These are phyloP conservation scores for Crithidia bombi DNA, from an alignment of 208 protist genomes.

Conservation along the genomic window DNA sequence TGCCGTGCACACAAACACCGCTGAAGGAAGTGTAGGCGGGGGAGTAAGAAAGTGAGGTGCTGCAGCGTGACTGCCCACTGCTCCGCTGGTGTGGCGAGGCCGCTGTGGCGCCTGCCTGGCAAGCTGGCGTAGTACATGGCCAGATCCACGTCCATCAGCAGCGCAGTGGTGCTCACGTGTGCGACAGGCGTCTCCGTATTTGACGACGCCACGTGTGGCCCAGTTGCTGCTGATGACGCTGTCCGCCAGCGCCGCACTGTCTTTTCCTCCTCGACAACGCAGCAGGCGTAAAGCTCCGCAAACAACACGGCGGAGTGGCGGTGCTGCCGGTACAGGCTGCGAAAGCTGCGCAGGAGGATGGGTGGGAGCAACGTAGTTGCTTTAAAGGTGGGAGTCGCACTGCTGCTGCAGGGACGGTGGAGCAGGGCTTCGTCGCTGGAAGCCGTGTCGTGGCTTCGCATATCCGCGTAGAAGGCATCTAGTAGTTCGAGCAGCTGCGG, in stretches of 20 bases:
- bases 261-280: conserved; percentile 30
- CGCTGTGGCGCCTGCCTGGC: conserved; percentile 50
- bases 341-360: conserved; percentile 41
- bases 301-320: conserved; percentile 30
- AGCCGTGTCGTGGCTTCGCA: neutral
- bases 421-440: neutral
- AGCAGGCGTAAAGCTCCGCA: conserved; percentile 37
- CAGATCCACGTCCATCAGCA: conserved; percentile 62
- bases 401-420: neutral
- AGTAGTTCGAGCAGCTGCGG: conserved; percentile 29
- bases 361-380: conserved; percentile 38
- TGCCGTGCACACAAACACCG: conserved; percentile 8
- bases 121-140: conserved; percentile 58
- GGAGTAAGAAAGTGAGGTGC: conserved; percentile 39
- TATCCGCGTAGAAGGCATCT: conserved; percentile 28
- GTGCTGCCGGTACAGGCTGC: conserved; percentile 37
- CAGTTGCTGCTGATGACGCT: neutral
- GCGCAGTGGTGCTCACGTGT: conserved; percentile 22
- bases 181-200: neutral
- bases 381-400: too few species aligned
- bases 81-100: conserved; percentile 28
- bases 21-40: conserved; percentile 23
- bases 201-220: neutral
- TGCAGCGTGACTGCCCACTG: conserved; percentile 53
- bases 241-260: neutral